These are phyloP conservation scores for Herpotrichia juniperi DNA, from an alignment of 2,329 filamentous ascomycete species.

Conservation along the genomic window DNA sequence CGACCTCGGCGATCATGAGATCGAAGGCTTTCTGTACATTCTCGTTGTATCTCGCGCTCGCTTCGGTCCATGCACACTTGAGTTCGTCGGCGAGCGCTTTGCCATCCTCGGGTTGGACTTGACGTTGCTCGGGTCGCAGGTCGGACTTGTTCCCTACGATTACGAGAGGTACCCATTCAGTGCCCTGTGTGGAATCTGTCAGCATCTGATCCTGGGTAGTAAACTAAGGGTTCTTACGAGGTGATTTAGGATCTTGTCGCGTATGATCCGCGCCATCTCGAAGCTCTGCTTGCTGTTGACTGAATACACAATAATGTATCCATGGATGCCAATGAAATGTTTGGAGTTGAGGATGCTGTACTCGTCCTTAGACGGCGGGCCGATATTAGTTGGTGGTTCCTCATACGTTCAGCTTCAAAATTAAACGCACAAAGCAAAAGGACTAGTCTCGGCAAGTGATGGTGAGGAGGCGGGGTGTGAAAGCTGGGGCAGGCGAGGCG, in stretches of 20 bases:
- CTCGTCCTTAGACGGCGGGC: conserved; percentile 71
- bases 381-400: neutral
- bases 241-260: conserved; percentile 97
- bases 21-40: conserved; percentile 94
- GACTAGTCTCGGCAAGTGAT: neutral
- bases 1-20: conserved; percentile 90
- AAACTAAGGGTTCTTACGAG: conserved; percentile 65
- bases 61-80: conserved; percentile 92
- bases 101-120: conserved; percentile 85
- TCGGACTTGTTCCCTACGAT: conserved; percentile 98
- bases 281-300: conserved; percentile 92
- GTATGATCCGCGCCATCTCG: conserved; percentile 95
- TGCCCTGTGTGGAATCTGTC: conserved; percentile 65
- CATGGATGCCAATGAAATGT: conserved; percentile 98
- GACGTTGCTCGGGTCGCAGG: conserved; percentile 87
- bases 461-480: neutral
- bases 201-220: neutral
- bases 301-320: conserved; percentile 99
- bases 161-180: conserved; percentile 89
- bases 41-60: conserved; percentile 90
- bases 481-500: conserved; percentile 4
- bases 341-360: conserved; percentile 98
- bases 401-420: neutral
- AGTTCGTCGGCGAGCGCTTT: conserved; percentile 84
- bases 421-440: neutral